Base-by-base conservation (phyloP, 305 asterid species). In the Salvia sclarea region DNA sequence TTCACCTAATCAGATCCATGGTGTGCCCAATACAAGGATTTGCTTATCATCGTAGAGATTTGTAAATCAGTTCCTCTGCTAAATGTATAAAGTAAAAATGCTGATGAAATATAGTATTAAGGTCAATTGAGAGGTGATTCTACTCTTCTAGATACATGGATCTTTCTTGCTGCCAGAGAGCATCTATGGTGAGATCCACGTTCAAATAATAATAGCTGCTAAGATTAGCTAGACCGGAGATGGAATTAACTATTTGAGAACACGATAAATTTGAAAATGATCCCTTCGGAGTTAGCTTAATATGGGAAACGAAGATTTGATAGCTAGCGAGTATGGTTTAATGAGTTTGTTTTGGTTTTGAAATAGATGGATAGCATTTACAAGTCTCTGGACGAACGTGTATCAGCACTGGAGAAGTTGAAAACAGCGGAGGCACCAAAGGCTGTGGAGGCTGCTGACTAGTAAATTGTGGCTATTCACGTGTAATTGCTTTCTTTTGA, bases 371-470 rank as follows among this genome's bases (percentile, higher is more conserved):
- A 78, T 73, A 70, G 69, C 56, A 69, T 81, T 41, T 78, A 81
- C 66, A 83, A 84, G 73, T 80, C 95, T 38, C 82, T 92, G 74
- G 96, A 90, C 38, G 87, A 83, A 61, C 91, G 97, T 48, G 64
- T 90, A 68, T 86, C 89, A n/a, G 70, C 85, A 61, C 57, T 92
- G 79, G 98, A 92, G 79, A 84, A 88, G 84, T 64, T 79, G 75
- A 86, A 85, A 77, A 78, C 79, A 64, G 88, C 49, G 0, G 87
- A 88, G 75, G 83, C 78, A 18, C 77, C 90, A 8, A 85, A 86
- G 82, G 78, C 63, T 14, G 84, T 58, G 47, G 88, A 87, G 71
- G 79, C 89, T 70, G 70, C 94, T 22, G 85, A 88, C 33, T 84
- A 84, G 79, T 14, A 76, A 47, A 68, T 12, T 58, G 31, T 52